Conservation (phyloP, 2,329 filamentous ascomycete species). For the Botrytis deweyae region DNA sequence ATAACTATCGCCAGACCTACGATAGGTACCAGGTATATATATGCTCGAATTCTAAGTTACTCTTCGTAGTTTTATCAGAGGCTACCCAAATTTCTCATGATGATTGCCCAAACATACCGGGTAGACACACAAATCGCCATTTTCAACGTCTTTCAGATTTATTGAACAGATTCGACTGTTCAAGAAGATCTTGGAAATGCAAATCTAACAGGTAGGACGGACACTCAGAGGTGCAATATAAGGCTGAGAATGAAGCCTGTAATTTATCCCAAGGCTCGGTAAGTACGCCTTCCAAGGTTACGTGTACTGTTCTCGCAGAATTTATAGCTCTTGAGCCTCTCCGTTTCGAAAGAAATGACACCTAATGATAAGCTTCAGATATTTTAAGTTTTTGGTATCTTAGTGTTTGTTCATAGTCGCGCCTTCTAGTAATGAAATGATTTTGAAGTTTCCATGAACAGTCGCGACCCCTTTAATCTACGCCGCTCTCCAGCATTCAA, state of each 20-base stretch:
- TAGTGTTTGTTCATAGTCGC: slow-evolving; percentile 24
- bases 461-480: slow-evolving; percentile 42
- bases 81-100: neutral
- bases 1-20: neutral
- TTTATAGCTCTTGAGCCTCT: neutral
- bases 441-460: slow-evolving; percentile 37
- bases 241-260: slow-evolving; percentile 3
- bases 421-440: slow-evolving; percentile 34
- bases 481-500: slow-evolving; percentile 48
- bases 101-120: neutral
- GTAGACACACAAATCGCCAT: neutral
- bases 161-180: neutral
- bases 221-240: neutral
- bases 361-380: slow-evolving; percentile 2
- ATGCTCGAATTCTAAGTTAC: neutral
- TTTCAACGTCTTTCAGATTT: neutral
- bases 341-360: neutral
- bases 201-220: neutral
- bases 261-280: slow-evolving; percentile 16
- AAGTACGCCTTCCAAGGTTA: slow-evolving; percentile 7
- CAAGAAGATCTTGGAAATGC: neutral
- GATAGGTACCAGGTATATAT: neutral
- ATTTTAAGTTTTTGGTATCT: neutral
- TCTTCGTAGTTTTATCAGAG: neutral
- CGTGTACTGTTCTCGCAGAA: slow-evolving; percentile 12